Conservation (phyloP, 1,284 basidiomycete genomes). For the Taiwanofungus camphoratus region DNA sequence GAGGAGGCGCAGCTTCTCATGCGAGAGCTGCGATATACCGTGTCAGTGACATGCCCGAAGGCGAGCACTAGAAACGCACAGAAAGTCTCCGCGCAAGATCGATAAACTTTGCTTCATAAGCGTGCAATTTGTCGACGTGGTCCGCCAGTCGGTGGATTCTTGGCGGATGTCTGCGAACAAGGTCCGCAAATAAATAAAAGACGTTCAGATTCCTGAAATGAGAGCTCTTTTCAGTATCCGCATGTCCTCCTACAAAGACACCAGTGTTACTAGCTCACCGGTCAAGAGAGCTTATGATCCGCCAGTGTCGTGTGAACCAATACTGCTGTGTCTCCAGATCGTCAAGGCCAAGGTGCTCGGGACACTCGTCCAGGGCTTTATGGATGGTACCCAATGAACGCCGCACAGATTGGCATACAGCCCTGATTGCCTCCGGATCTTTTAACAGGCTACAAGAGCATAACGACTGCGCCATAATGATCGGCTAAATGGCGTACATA, state of each 20-base stretch:
- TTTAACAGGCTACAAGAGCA: slow-evolving; percentile 18
- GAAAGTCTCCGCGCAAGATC: slow-evolving; percentile 18
- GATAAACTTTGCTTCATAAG: slow-evolving; percentile 28
- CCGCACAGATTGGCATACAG: slow-evolving; percentile 14
- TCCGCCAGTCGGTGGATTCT: slow-evolving; percentile 22
- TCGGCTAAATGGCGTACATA: background rate
- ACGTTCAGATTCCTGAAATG: slow-evolving; percentile 16
- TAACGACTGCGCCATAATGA: slow-evolving; percentile 13
- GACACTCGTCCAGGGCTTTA: slow-evolving; percentile 17
- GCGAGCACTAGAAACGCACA: slow-evolving; percentile 8
- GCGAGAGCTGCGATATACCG: slow-evolving; percentile 14
- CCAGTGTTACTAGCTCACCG: slow-evolving; percentile 8
- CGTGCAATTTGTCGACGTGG: slow-evolving; percentile 33
- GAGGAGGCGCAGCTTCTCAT: slow-evolving; percentile 19
- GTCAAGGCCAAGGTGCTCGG: slow-evolving; percentile 11
- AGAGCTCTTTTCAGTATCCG: background rate
- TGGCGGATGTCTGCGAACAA: slow-evolving; percentile 17
- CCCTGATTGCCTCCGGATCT: slow-evolving; percentile 16
- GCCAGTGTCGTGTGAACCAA: slow-evolving; percentile 21
- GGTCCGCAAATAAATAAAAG: slow-evolving; percentile 18
- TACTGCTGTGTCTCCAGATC: slow-evolving; percentile 11
- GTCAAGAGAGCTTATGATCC: slow-evolving; percentile 16
- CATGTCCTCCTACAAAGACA: background rate
- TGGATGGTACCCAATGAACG: slow-evolving; percentile 11
- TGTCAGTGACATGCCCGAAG: background rate